Evolutionary conservation across 192 early-diverging fungal genomes (phyloP).

Genomic region (Coemansia sp.): DNA sequence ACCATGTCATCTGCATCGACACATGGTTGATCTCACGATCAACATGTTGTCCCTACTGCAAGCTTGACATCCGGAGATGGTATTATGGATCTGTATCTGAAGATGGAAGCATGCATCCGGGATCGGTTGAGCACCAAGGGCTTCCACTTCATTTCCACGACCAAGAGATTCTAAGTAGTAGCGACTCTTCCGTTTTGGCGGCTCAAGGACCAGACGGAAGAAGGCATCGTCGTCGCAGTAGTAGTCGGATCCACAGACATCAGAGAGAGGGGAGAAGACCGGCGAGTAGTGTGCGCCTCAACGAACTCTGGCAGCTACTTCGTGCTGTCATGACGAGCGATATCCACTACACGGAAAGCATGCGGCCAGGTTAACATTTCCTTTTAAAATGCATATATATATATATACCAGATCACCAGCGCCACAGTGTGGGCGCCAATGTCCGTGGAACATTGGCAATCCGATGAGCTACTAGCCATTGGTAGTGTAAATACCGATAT

Average conservation of each 20-base stretch:
- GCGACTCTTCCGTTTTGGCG: neutral
- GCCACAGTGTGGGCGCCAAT: too few relatives aligned
- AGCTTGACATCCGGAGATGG: slow-evolving; percentile 54
- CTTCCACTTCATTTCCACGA: slow-evolving; percentile 20
- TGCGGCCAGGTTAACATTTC: slow-evolving; percentile 1
- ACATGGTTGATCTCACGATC: slow-evolving; percentile 60
- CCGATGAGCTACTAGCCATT: too few relatives aligned
- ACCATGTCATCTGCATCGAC: slow-evolving; percentile 71
- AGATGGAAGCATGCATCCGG: slow-evolving; percentile 14
- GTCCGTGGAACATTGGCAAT: too few relatives aligned
- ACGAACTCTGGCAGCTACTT: neutral
- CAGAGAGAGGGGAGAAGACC: neutral
- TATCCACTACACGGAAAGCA: slow-evolving; percentile 1
- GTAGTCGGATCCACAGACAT: neutral
- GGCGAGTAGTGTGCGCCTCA: neutral
- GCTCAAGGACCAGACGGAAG: neutral
- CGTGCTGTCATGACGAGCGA: slow-evolving; percentile 4
- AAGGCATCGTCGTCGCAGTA: neutral
- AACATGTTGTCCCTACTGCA: slow-evolving; percentile 57
- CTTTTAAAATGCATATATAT: too few relatives aligned
- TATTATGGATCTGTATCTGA: slow-evolving; percentile 44
- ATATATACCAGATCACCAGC: too few relatives aligned
- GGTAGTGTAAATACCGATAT: too few relatives aligned
- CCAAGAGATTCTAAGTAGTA: neutral
- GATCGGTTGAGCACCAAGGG: neutral